Percentiles rank a stretch among this genome's conserved stretches.
phyloP scores from a whole-genome alignment of 2,329 filamentous ascomycete species.

The Cryphonectria carpinicola region DNA sequence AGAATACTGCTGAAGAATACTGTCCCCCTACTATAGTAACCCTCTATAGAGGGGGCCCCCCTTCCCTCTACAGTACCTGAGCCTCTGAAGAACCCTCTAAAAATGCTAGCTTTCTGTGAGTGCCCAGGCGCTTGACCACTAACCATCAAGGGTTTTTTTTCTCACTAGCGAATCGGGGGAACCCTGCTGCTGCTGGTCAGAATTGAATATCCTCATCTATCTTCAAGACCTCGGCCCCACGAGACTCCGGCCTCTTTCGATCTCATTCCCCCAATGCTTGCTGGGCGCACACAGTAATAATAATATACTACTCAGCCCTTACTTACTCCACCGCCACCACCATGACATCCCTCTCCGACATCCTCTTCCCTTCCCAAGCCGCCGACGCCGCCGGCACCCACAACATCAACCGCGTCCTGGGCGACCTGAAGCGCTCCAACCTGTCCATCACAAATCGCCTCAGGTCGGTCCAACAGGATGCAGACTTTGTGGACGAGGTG shows the following conservation, averaged over 20 bases:
- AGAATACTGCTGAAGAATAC: background rate
- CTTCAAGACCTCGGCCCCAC: background rate
- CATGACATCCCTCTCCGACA: constrained; percentile 43
- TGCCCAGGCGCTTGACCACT: background rate
- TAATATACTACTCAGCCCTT: background rate
- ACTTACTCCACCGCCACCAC: background rate
- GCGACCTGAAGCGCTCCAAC: constrained; percentile 74
- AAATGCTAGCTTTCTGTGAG: background rate
- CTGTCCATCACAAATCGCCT: constrained; percentile 83
- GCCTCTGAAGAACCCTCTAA: background rate
- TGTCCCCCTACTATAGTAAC: no score
- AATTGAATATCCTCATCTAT: background rate
- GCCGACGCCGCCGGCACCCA: constrained; percentile 47
- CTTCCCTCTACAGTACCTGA: background rate
- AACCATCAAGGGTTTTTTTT: background rate
- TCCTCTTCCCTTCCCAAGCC: constrained; percentile 55
- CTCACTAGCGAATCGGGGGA: background rate
- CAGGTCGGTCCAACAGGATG: constrained; percentile 75
- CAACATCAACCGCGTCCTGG: constrained; percentile 71
- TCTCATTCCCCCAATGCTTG: no score
- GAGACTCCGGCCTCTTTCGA: background rate
- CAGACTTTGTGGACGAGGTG: constrained; percentile 71
- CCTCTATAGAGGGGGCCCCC: background rate
- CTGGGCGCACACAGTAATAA: background rate
- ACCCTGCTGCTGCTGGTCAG: background rate